Evolutionary conservation across 2,329 filamentous ascomycete species (phyloP), one percentile per base, ranked within the genome.

Genomic region (Alternaria longipes): DNA sequence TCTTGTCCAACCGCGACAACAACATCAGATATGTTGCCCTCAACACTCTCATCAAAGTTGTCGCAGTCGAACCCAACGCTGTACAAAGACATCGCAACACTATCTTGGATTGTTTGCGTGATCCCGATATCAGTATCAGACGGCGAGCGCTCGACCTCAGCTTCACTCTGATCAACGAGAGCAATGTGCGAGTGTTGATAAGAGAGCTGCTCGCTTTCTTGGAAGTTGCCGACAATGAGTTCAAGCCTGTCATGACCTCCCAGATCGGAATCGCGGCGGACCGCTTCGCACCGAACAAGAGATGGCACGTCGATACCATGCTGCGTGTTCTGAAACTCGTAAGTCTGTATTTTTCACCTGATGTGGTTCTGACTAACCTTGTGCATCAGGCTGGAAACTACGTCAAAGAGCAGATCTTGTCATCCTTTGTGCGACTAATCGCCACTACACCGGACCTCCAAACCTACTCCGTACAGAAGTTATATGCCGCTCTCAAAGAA

Each of bases 291-390:
- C 96, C 95, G 1, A 98, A 95, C 81, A 98, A 98, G 82, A 87
- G 95, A 76, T 99, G 95, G 95, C 95, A 99, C 77, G 91, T 98
- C 69, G 95, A 99, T 75, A 99, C 96, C 3, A 97, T 99, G 90
- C 84, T 99, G 55, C 88, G 96, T 22, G 93, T 99, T 24, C 81
- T 99, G 70, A 97, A 94, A 60, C 84, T 99, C 67, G 78, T 79
- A 54, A 68, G 74, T 74, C 24, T 30, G 9, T 6, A 8, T 30
- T 18, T 1, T 30, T 14, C 4, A 24, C 8, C 3, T 11, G 41
- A 4, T 4, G 18, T 18, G 11, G 30, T 4, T n/a, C 32, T 20
- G 56, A 22, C 70, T 76, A 57, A 65, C 14, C 32, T 36, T 7
- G 44, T 11, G 18, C 8, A 45, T 34, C 50, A 81, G 78, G 95